phyloP scores from a whole-genome alignment of 2,329 filamentous ascomycete genomes.

The Juglanconis oblonga region DNA sequence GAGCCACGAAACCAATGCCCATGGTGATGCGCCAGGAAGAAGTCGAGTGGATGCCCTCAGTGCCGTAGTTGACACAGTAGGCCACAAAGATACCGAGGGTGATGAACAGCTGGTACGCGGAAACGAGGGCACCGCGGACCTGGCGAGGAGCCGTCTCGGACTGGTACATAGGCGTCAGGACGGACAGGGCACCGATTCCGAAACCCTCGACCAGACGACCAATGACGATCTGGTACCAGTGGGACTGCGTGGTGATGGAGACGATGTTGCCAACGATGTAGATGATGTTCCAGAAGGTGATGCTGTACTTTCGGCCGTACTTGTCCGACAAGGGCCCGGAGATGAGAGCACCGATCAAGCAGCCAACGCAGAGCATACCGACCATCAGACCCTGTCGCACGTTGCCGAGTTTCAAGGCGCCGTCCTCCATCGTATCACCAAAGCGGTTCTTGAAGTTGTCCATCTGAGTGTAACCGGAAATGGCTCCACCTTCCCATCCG shows the following conservation, averaged over 20 bases:
- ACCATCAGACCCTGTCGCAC: slow-evolving; percentile 18
- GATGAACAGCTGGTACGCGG: slow-evolving; percentile 31
- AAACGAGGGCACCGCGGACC: slow-evolving; percentile 41
- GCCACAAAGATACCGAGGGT: slow-evolving; percentile 24
- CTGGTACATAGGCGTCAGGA: slow-evolving; percentile 66
- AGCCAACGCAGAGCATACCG: slow-evolving; percentile 19
- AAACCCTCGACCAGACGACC: slow-evolving; percentile 66
- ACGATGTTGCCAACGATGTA: slow-evolving; percentile 65
- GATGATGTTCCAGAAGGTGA: slow-evolving; percentile 51
- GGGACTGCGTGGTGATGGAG: slow-evolving; percentile 56
- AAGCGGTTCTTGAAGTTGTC: slow-evolving; percentile 16
- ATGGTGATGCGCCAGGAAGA: slow-evolving; percentile 63
- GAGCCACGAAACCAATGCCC: slow-evolving; percentile 51
- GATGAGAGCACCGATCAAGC: slow-evolving; percentile 45
- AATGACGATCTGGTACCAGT: slow-evolving; percentile 65
- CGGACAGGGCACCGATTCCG: slow-evolving; percentile 64
- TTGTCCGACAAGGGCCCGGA: slow-evolving; percentile 55
- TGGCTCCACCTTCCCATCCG: slow-evolving; percentile 19
- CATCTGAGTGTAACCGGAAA: slow-evolving; percentile 19
- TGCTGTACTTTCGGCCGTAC: slow-evolving; percentile 54
- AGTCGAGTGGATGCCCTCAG: slow-evolving; percentile 39
- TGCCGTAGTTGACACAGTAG: slow-evolving; percentile 51
- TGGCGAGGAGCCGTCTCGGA: slow-evolving; percentile 60
- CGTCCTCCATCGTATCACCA: slow-evolving; percentile 4
- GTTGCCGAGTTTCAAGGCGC: slow-evolving; percentile 9